Evolutionary conservation across 768 basidiomycete genomes (phyloP).

Genomic region (Hydnomerulius pinastri): DNA sequence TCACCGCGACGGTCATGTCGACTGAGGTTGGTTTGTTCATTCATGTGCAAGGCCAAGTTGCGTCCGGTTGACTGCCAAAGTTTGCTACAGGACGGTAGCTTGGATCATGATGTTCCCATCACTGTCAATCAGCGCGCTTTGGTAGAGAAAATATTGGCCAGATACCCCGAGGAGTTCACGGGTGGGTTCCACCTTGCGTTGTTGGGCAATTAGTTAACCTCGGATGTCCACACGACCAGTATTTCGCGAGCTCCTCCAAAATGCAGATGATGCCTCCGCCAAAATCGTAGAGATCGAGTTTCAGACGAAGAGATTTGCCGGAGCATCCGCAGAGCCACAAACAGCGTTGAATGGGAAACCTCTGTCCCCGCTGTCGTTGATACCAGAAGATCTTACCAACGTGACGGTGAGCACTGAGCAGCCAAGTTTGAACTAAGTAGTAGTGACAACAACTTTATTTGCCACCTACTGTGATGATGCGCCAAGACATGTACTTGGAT

Average conservation of each 20-base stretch:
- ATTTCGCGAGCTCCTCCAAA: constrained; percentile 55
- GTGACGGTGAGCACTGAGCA: too few relatives aligned
- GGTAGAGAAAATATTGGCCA: constrained; percentile 17
- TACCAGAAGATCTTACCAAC: too few relatives aligned
- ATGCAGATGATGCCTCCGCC: constrained; percentile 50
- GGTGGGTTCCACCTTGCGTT: background rate
- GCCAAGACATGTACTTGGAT: too few relatives aligned
- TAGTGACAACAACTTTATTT: too few relatives aligned
- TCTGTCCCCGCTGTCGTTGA: too few relatives aligned
- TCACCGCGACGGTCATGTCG: too few relatives aligned
- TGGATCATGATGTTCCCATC: background rate
- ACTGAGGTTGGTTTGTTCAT: too few relatives aligned
- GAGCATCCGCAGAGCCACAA: too few relatives aligned
- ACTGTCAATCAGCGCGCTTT: constrained; percentile 18
- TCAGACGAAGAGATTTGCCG: constrained; percentile 24
- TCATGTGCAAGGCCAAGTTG: too few relatives aligned
- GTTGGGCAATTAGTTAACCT: background rate
- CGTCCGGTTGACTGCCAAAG: too few relatives aligned
- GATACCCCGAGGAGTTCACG: constrained; percentile 19
- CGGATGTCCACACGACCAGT: constrained; percentile 26
- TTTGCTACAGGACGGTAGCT: background rate
- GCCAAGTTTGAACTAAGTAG: constrained; percentile 39
- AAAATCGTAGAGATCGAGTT: constrained; percentile 38
- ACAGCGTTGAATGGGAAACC: too few relatives aligned
- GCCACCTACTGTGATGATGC: too few relatives aligned